These are phyloP conservation scores for Pilobolus umbonatus DNA, from an alignment of 192 early-diverging fungal genomes.

Conservation along the genomic window DNA sequence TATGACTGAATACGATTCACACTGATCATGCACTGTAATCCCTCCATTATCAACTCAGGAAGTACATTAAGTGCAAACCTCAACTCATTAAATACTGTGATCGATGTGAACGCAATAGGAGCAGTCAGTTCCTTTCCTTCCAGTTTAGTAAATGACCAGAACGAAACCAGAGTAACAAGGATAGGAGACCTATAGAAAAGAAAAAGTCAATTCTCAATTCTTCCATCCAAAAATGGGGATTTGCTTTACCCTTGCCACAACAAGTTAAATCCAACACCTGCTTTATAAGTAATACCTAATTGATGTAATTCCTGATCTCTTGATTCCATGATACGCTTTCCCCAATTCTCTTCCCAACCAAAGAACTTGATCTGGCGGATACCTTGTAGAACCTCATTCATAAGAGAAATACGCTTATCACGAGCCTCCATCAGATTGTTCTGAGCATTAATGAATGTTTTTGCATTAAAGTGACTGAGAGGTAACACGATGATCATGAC, in stretches of 20 bases:
- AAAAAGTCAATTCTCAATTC: background rate
- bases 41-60: constrained; percentile 67
- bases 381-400: constrained; percentile 59
- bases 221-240: background rate
- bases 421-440: constrained; percentile 54
- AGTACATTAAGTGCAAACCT: constrained; percentile 80
- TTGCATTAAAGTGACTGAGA: constrained; percentile 32
- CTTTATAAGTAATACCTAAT: constrained; percentile 18
- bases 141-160: constrained; percentile 30
- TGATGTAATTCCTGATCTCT: constrained; percentile 43
- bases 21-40: constrained; percentile 72
- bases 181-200: constrained; percentile 18
- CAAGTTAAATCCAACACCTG: constrained; percentile 3
- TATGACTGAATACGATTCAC: constrained; percentile 41
- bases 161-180: constrained; percentile 29
- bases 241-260: constrained; percentile 37
- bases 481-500: constrained; percentile 48
- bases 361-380: constrained; percentile 92
- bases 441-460: constrained; percentile 41
- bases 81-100: constrained; percentile 85
- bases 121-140: constrained; percentile 53
- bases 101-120: constrained; percentile 74
- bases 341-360: constrained; percentile 58
- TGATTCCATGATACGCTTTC: constrained; percentile 49
- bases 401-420: constrained; percentile 74